These are phyloP conservation scores for Gossypium anomalum DNA, from an alignment of 345 rosid species.

Conservation along the genomic window DNA sequence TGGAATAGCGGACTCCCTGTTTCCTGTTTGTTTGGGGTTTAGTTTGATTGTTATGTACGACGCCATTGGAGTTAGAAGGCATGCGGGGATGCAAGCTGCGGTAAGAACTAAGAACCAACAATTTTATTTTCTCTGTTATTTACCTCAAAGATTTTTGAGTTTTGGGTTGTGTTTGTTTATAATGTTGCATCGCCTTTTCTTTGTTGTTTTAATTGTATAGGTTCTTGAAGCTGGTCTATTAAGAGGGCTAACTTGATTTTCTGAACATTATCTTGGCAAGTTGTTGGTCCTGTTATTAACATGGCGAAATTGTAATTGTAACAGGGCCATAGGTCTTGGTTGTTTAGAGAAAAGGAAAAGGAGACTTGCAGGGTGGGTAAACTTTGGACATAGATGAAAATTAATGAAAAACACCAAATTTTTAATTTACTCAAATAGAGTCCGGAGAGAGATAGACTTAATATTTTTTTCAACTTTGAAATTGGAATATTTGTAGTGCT, in stretches of 20 bases:
- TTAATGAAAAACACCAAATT: background rate
- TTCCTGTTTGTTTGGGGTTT: slow-evolving; percentile 93
- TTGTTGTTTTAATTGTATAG: background rate
- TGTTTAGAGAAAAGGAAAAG: slow-evolving; percentile 3
- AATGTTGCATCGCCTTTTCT: slow-evolving; percentile 2
- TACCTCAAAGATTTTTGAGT: background rate
- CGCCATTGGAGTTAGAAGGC: slow-evolving; percentile 92
- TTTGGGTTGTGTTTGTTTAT: background rate
- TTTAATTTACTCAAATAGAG: background rate
- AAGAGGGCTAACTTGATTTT: background rate
- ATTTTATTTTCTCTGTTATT: slow-evolving; percentile 5
- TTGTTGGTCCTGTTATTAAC: background rate
- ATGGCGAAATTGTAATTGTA: background rate
- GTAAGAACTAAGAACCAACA: slow-evolving; percentile 32
- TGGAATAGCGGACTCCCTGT: slow-evolving; percentile 82
- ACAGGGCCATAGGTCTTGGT: background rate
- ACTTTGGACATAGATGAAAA: background rate
- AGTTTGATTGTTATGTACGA: slow-evolving; percentile 94
- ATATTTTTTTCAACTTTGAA: background rate
- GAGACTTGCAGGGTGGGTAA: background rate
- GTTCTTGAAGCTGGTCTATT: background rate
- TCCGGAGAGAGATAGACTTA: background rate
- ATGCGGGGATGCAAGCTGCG: slow-evolving; percentile 98
- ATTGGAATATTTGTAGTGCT: background rate
- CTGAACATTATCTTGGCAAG: background rate